Conservation (phyloP, 2,329 filamentous ascomycete genomes). For the Cryphonectria radicalis region DNA sequence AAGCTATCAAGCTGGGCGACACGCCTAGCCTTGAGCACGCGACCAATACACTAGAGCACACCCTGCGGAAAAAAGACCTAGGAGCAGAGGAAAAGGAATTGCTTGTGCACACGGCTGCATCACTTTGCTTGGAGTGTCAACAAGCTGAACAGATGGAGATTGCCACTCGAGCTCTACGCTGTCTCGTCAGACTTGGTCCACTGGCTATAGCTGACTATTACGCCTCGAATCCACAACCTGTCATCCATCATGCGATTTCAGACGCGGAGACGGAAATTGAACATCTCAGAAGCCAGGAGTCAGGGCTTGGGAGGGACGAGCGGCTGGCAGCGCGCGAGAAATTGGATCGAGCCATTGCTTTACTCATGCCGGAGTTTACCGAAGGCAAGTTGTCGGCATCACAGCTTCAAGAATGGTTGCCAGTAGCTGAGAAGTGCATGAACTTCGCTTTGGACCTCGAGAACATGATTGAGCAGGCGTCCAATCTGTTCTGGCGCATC, state of each 20-base stretch:
- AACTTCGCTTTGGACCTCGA: conserved; percentile 35
- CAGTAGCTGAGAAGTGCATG: conserved; percentile 24
- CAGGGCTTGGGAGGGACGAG: neutral
- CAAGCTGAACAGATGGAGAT: conserved; percentile 37
- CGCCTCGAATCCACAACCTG: conserved; percentile 40
- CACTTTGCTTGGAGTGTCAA: conserved; percentile 42
- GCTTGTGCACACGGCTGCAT: conserved; percentile 35
- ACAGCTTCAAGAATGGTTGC: conserved; percentile 21
- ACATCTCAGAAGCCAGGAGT: neutral
- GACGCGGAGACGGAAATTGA: conserved; percentile 23
- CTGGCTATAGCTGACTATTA: conserved; percentile 42
- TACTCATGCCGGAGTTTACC: conserved; percentile 40
- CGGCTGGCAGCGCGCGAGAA: conserved; percentile 13
- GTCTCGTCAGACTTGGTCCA: conserved; percentile 34
- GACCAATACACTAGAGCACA: conserved; percentile 9
- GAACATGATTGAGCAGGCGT: conserved; percentile 31
- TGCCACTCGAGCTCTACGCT: conserved; percentile 39
- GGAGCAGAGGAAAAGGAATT: conserved; percentile 12
- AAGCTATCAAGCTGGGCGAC: conserved; percentile 12
- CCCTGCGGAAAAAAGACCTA: conserved; percentile 3
- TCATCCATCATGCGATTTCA: conserved; percentile 39
- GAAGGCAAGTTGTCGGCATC: conserved; percentile 28
- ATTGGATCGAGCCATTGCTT: conserved; percentile 35
- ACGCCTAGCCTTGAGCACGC: conserved; percentile 9
- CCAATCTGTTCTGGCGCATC: conserved; percentile 41